Percentiles rank a stretch among this genome's conserved stretches.
phyloP scores from a whole-genome alignment of 2,329 filamentous ascomycete species.

The Boeremia lycopersici region DNA sequence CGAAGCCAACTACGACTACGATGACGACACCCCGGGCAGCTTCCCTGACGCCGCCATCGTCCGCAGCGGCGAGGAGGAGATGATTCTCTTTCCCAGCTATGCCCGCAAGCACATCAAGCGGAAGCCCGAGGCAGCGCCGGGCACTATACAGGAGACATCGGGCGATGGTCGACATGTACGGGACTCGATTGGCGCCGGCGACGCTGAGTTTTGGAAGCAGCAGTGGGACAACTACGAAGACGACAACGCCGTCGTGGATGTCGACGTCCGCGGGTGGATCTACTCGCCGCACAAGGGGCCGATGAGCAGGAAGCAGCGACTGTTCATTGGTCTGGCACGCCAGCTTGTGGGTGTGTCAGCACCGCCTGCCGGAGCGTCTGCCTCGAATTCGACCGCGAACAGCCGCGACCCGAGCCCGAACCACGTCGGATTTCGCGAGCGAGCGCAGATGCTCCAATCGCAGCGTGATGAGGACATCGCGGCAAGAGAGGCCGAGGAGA shows the following conservation, averaged over 20 bases:
- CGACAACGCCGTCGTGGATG: constrained; percentile 84
- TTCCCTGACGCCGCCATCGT: constrained; percentile 87
- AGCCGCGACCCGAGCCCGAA: constrained; percentile 55
- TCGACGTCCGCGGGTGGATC: constrained; percentile 95
- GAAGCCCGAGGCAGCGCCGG: constrained; percentile 46
- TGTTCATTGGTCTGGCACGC: constrained; percentile 84
- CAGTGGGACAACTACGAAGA: constrained; percentile 83
- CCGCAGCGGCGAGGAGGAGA: constrained; percentile 81
- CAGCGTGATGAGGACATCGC: constrained; percentile 69
- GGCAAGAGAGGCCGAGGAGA: constrained; percentile 74
- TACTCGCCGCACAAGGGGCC: constrained; percentile 85
- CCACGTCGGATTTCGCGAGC: constrained; percentile 43
- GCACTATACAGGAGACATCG: constrained; percentile 45
- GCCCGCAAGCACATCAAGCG: constrained; percentile 71
- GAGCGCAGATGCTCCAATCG: constrained; percentile 56
- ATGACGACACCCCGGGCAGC: constrained; percentile 67
- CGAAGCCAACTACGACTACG: constrained; percentile 51
- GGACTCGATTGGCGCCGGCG: constrained; percentile 57
- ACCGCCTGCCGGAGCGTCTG: constrained; percentile 56
- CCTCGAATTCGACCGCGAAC: constrained; percentile 44
- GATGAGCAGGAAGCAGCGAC: constrained; percentile 83
- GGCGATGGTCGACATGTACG: constrained; percentile 51
- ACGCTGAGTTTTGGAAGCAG: constrained; percentile 75
- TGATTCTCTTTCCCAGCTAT: constrained; percentile 95
- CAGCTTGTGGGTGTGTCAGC: constrained; percentile 86